A percentile compares a stretch with the other conserved stretches of the same genome.
Conservation (phyloP, 106 monocot species). For the Phalaenopsis equestris region DNA sequence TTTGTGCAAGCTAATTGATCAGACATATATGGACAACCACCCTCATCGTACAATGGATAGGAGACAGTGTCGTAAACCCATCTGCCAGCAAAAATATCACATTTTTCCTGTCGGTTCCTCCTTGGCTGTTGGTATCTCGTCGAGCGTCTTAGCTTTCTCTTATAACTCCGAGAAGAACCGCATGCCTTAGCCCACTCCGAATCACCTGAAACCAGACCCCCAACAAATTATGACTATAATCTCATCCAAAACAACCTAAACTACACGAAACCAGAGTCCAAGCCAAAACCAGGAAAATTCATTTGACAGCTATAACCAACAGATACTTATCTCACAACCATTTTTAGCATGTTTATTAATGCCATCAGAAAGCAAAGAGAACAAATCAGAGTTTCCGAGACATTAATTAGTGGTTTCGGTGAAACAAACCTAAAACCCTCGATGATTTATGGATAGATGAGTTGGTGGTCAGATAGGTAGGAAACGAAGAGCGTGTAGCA, state of each 20-base stretch:
- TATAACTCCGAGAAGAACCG: constrained; percentile 18
- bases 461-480: constrained; percentile 17
- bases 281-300: not conserved
- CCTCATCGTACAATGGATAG: constrained; percentile 54
- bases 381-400: not conserved
- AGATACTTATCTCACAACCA: no score
- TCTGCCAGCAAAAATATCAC: constrained; percentile 57
- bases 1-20: constrained; percentile 73
- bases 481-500: constrained; percentile 12
- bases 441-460: constrained; percentile 1
- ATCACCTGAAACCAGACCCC: constrained; percentile 18
- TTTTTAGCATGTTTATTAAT: not conserved
- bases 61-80: constrained; percentile 61
- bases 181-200: constrained; percentile 59
- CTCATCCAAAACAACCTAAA: not conserved
- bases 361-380: not conserved
- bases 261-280: not conserved
- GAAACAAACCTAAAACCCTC: constrained; percentile 7
- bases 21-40: constrained; percentile 69
- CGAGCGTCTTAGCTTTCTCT: not conserved
- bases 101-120: constrained; percentile 7
- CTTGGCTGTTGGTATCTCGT: not conserved
- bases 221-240: not conserved
- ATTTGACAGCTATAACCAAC: not conserved
- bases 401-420: not conserved